A percentile compares a stretch with the other conserved stretches of the same genome.
Conservation (phyloP, 371 early-diverging fungal genomes). For the Mucor ambiguus region DNA sequence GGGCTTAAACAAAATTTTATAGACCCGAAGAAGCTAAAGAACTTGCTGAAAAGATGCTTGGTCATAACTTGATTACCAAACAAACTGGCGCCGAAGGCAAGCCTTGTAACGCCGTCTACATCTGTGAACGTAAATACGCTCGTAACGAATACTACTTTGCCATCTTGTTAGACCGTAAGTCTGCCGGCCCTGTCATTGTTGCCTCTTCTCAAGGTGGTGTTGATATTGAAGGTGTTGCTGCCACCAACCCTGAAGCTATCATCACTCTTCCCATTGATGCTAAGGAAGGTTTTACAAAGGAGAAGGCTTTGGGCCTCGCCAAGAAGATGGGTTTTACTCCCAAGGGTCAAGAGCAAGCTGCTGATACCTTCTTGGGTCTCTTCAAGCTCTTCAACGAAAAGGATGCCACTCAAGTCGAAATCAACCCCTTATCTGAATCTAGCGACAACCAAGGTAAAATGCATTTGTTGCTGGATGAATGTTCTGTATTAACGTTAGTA, state of each 20-base stretch:
- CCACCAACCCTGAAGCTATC: slow-evolving; percentile 93
- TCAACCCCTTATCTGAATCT: slow-evolving; percentile 97
- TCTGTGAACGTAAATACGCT: slow-evolving; percentile 94
- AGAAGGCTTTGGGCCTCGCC: slow-evolving; percentile 70
- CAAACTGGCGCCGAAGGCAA: slow-evolving; percentile 97
- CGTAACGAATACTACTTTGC: slow-evolving; percentile 98
- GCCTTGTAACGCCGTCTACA: slow-evolving; percentile 91
- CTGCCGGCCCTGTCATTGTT: slow-evolving; percentile 94
- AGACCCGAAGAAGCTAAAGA: slow-evolving; percentile 87
- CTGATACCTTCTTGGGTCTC: slow-evolving; percentile 88
- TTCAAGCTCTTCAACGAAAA: slow-evolving; percentile 96
- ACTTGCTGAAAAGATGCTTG: slow-evolving; percentile 95
- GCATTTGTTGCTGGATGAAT: not conserved
- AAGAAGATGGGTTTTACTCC: slow-evolving; percentile 88
- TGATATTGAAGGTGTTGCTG: slow-evolving; percentile 96
- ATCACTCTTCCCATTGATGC: slow-evolving; percentile 82
- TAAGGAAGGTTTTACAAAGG: slow-evolving; percentile 65
- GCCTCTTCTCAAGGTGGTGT: slow-evolving; percentile 97
- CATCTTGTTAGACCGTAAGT: slow-evolving; percentile 94
- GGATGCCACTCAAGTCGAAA: slow-evolving; percentile 98
- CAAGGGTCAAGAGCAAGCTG: slow-evolving; percentile 82
- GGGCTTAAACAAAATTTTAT: slow-evolving; percentile 14
- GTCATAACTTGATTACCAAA: slow-evolving; percentile 96
- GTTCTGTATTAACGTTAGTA: not conserved
- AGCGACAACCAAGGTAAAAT: slow-evolving; percentile 79